A percentile compares a stretch with the other conserved stretches of the same genome.
Evolutionary conservation across 768 basidiomycete genomes (phyloP).

Genomic region (Kwoniella dejecticola): DNA sequence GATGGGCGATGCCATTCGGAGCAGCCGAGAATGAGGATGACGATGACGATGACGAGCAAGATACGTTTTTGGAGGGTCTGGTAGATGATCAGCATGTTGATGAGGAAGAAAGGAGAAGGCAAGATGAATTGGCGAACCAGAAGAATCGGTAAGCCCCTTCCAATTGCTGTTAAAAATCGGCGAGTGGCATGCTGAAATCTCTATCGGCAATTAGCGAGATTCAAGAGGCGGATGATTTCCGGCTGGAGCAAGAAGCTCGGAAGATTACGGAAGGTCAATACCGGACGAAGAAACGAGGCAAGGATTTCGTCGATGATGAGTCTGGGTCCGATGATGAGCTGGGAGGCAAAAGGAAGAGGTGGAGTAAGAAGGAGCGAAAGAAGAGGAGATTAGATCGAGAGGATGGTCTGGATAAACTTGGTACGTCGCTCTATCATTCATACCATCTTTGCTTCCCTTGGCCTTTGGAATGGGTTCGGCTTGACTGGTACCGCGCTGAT

Average conservation of each 20-base stretch:
- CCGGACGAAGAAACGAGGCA: constrained; percentile 32
- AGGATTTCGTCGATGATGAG: constrained; percentile 40
- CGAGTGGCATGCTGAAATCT: too few relatives aligned
- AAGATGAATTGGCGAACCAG: constrained; percentile 39
- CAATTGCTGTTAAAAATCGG: too few relatives aligned
- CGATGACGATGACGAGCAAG: constrained; percentile 43
- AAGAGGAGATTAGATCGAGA: constrained; percentile 32
- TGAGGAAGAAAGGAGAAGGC: constrained; percentile 33
- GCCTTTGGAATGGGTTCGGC: too few relatives aligned
- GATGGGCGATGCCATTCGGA: constrained; percentile 31
- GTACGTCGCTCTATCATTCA: constrained; percentile 15
- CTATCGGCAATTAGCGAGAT: too few relatives aligned
- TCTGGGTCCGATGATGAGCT: constrained; percentile 26
- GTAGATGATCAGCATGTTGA: constrained; percentile 44
- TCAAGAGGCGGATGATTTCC: constrained; percentile 41
- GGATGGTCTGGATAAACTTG: constrained; percentile 36
- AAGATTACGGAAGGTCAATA: constrained; percentile 44
- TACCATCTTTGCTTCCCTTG: too few relatives aligned
- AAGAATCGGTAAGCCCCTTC: constrained; percentile 42
- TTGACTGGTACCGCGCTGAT: too few relatives aligned
- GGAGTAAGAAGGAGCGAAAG: constrained; percentile 25
- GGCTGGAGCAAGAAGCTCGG: constrained; percentile 32
- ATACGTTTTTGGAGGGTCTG: constrained; percentile 35
- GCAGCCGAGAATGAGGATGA: constrained; percentile 40
- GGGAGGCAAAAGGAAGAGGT: constrained; percentile 1